Conservation (phyloP, 2,329 filamentous ascomycete genomes). For the Claviceps monticola region DNA sequence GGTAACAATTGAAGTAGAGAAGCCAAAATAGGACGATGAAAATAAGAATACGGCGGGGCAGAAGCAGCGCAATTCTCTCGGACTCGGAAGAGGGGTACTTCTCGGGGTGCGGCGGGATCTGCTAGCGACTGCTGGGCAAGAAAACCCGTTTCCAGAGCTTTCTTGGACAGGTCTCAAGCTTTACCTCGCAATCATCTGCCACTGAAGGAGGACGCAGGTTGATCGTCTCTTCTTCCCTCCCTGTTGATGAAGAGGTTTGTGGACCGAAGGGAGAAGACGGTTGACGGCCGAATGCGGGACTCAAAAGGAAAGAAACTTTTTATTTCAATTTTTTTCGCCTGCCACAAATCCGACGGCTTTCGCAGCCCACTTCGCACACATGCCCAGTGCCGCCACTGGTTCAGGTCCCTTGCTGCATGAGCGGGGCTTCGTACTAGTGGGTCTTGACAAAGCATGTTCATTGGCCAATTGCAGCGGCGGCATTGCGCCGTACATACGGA, state of each 20-base stretch:
- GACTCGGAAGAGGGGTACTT: slow-evolving; percentile 4
- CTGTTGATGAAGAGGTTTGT: slow-evolving; percentile 5
- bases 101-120: slow-evolving; percentile 13
- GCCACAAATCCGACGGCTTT: background rate
- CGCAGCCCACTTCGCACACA: background rate
- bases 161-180: slow-evolving; percentile 21
- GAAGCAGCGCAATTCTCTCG: slow-evolving; percentile 10
- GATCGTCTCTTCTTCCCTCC: slow-evolving; percentile 5
- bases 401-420: slow-evolving; percentile 3
- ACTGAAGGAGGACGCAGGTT: slow-evolving; percentile 10
- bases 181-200: slow-evolving; percentile 26
- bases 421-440: background rate
- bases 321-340: background rate
- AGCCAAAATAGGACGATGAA: background rate
- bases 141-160: slow-evolving; percentile 25
- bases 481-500: too few species aligned
- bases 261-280: slow-evolving; percentile 1
- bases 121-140: slow-evolving; percentile 22
- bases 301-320: background rate
- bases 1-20: background rate
- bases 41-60: slow-evolving; percentile 14
- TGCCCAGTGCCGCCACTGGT: background rate
- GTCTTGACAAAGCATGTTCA: background rate
- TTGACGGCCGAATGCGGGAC: slow-evolving; percentile 4
- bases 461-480: slow-evolving; percentile 3